Percentiles rank a stretch among this genome's conserved stretches.
phyloP scores from a whole-genome alignment of 495 filamentous ascomycete species.

The Evansstolkia leycettana region DNA sequence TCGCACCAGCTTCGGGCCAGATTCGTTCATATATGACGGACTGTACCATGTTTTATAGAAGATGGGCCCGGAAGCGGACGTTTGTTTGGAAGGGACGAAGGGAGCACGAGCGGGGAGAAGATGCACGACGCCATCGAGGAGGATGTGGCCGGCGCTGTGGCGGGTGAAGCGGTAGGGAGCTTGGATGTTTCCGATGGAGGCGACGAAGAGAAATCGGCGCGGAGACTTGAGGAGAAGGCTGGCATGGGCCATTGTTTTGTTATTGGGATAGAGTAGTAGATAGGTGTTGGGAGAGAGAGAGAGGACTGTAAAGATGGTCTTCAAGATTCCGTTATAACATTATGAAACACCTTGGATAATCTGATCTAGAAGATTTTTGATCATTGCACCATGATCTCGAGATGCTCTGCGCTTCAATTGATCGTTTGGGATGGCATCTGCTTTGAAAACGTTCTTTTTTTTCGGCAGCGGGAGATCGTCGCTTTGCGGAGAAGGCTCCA shows the following conservation, averaged over 20 bases:
- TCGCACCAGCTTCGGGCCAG: conserved; percentile 35
- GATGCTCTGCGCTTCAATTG: too few species aligned
- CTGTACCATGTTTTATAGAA: conserved; percentile 58
- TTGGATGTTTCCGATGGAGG: conserved; percentile 60
- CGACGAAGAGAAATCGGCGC: conserved; percentile 45
- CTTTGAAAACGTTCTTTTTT: background rate
- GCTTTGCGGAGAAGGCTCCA: conserved; percentile 3
- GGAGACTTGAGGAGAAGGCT: conserved; percentile 7
- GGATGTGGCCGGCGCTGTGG: conserved; percentile 68
- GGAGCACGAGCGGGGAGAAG: conserved; percentile 32
- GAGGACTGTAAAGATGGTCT: too few species aligned
- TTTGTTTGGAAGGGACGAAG: conserved; percentile 28
- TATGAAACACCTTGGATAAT: too few species aligned
- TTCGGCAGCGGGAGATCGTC: conserved; percentile 7
- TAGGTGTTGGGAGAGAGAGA: too few species aligned
- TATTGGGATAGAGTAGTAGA: background rate
- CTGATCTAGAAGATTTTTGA: too few species aligned
- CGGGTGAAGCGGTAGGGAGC: conserved; percentile 54
- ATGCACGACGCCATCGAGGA: conserved; percentile 42
- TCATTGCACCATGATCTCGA: too few species aligned
- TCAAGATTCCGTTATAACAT: too few species aligned
- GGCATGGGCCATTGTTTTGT: background rate
- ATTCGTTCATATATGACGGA: conserved; percentile 65
- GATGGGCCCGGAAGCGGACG: conserved; percentile 22
- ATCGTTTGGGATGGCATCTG: too few species aligned